Conservation (phyloP, 1,284 basidiomycete genomes). For the Ceratobasidium sp. region DNA sequence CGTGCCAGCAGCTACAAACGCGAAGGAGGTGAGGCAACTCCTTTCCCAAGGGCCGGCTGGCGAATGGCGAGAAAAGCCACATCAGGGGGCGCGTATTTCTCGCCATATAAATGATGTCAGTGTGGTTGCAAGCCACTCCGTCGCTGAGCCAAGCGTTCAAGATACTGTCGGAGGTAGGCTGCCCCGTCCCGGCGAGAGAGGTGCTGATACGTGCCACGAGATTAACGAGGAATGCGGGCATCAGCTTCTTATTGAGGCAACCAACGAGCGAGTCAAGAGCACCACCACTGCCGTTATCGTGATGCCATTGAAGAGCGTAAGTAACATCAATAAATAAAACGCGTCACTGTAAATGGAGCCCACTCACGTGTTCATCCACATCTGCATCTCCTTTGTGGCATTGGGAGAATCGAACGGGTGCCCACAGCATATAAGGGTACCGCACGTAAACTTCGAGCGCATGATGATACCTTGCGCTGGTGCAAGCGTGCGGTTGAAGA, state of each 20-base stretch:
- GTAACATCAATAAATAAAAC: too few relatives aligned
- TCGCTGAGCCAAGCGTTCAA: neutral
- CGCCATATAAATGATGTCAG: neutral
- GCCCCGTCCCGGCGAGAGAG: neutral
- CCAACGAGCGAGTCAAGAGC: neutral
- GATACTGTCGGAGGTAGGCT: neutral
- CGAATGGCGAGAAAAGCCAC: constrained; percentile 16
- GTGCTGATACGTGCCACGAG: neutral
- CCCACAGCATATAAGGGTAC: constrained; percentile 6
- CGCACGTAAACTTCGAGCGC: neutral
- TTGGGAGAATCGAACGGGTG: neutral
- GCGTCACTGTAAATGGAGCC: neutral
- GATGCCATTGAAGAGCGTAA: too few relatives aligned
- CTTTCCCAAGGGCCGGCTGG: constrained; percentile 1
- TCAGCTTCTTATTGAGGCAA: neutral
- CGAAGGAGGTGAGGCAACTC: neutral
- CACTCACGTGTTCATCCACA: constrained; percentile 2
- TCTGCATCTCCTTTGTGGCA: neutral
- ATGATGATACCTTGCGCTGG: neutral
- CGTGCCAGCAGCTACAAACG: neutral
- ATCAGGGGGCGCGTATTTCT: neutral
- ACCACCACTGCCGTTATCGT: neutral
- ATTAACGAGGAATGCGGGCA: neutral
- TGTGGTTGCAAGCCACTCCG: neutral
- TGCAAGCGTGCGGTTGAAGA: neutral